A percentile compares a stretch with the other conserved stretches of the same genome.
These are phyloP conservation scores for Trametes coccinea DNA, from an alignment of 768 basidiomycete species.

Conservation along the genomic window DNA sequence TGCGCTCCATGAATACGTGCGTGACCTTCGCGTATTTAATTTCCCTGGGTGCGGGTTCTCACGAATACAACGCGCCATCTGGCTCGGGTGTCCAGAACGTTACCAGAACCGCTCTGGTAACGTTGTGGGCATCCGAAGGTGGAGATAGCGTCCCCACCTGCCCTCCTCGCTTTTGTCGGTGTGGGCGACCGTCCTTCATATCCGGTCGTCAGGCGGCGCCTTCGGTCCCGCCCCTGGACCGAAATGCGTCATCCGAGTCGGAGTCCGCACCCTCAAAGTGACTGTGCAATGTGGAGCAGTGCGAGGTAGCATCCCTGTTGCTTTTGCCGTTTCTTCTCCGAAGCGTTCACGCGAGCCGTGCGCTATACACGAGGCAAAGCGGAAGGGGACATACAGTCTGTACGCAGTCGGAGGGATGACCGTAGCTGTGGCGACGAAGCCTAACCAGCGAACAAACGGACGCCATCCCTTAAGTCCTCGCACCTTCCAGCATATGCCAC, in stretches of 20 bases:
- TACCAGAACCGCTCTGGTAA: conserved; percentile 10
- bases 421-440: not conserved
- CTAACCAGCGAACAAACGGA: not conserved
- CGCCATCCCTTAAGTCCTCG: too few species aligned
- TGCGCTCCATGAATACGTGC: not conserved
- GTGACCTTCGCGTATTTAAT: conserved; percentile 1
- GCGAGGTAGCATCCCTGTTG: not conserved
- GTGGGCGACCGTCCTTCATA: conserved; percentile 1
- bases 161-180: not conserved
- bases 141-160: conserved; percentile 5
- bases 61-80: not conserved
- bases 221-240: conserved; percentile 4
- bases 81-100: conserved; percentile 3
- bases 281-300: conserved; percentile 4
- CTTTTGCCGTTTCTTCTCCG: not conserved
- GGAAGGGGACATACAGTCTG: not conserved
- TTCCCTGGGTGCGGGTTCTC: not conserved
- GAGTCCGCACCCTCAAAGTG: not conserved
- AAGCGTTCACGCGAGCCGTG: conserved; percentile 3
- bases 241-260: not conserved
- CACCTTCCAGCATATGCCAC: not conserved
- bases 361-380: conserved; percentile 13
- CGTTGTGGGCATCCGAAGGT: conserved; percentile 7
- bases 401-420: not conserved
- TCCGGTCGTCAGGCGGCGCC: conserved; percentile 18